A percentile compares a stretch with the other conserved stretches of the same genome.
phyloP scores from a whole-genome alignment of 2,329 filamentous ascomycete genomes.

The Hypoxylon sp. region DNA sequence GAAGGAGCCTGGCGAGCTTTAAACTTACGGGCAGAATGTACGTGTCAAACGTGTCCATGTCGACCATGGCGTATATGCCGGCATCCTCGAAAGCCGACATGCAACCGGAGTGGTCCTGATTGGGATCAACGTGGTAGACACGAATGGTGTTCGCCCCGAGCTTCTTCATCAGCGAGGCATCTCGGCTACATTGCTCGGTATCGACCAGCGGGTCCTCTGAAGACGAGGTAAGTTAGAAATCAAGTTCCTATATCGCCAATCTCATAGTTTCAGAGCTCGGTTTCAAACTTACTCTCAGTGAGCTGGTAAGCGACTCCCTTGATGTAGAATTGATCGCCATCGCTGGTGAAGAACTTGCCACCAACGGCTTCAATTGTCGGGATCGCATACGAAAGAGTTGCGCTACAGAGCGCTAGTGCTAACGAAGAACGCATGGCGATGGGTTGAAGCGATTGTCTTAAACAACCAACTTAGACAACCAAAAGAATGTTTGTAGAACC shows the following conservation, averaged over 20 bases:
- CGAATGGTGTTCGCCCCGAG: conserved; percentile 87
- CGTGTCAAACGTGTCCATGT: conserved; percentile 81
- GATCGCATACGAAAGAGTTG: conserved; percentile 55
- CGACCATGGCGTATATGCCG: conserved; percentile 86
- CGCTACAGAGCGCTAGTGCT: conserved; percentile 53
- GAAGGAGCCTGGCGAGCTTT: background rate
- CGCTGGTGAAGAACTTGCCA: conserved; percentile 86
- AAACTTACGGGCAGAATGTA: conserved; percentile 72
- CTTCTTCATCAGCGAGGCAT: conserved; percentile 81
- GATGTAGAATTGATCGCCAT: conserved; percentile 85
- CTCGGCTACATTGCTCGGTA: conserved; percentile 79
- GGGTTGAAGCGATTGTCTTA: conserved; percentile 14
- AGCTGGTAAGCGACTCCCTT: conserved; percentile 85
- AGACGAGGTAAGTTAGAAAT: conserved; percentile 22
- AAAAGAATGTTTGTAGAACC: conserved; percentile 1
- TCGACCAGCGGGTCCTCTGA: conserved; percentile 80
- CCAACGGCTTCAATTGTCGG: conserved; percentile 70
- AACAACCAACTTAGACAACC: conserved; percentile 1
- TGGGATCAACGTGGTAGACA: conserved; percentile 86
- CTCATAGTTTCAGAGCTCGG: background rate
- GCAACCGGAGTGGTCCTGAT: conserved; percentile 78
- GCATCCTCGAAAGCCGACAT: conserved; percentile 84
- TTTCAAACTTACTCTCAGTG: conserved; percentile 54
- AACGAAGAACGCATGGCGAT: conserved; percentile 56
- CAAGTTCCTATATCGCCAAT: background rate